Evolutionary conservation across 2,329 filamentous ascomycete genomes (phyloP), one percentile per base, ranked within the genome.

Genomic region (Rugonectria rugulosa): DNA sequence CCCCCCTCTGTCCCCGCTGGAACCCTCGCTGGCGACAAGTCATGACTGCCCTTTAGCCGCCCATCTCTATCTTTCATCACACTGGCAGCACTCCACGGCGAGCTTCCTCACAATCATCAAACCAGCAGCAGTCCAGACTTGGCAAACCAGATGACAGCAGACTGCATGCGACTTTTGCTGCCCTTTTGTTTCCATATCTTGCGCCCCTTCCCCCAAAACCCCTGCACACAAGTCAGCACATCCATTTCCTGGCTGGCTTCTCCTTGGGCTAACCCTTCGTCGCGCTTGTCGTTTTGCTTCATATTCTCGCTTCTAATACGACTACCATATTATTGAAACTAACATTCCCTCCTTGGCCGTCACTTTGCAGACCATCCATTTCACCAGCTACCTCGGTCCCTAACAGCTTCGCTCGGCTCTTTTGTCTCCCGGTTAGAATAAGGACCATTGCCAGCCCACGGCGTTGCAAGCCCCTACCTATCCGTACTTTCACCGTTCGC

Each of bases 401-500:
- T 36, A 20, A 26, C 51, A 21, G 45, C 43, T 32, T 34, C 34
- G 45, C 60, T 50, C 34, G 49, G 53, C 46, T 50, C 53, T 29
- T 42, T n/a, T 36, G 38, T 42, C 45, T 40, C 24, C 37, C 29
- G 44, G 54, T 49, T 50, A 43, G 50, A 38, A 61, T 53, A 60
- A 23, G 37, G 37, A 40, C 11, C 37, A 24, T 24, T 40, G 12
- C 36, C 32, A 36, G 19, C 32, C 59, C 54, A 53, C 62, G 46
- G 55, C 62, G 56, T 62, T 51, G 51, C 52, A 26, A 62, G 55
- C 64, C 64, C 54, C 51, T 56, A 59, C 57, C 64, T 8, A 36
- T n/a, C 32, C 19, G 8, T 66, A 65, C 60, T 62, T 60, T 61
- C 63, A 66, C 65, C 63, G 65, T 63, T 62, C 53, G 53, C 54